Evolutionary conservation across 805 yeast species (phyloP).

Genomic region (Babjeviella inositovora): DNA sequence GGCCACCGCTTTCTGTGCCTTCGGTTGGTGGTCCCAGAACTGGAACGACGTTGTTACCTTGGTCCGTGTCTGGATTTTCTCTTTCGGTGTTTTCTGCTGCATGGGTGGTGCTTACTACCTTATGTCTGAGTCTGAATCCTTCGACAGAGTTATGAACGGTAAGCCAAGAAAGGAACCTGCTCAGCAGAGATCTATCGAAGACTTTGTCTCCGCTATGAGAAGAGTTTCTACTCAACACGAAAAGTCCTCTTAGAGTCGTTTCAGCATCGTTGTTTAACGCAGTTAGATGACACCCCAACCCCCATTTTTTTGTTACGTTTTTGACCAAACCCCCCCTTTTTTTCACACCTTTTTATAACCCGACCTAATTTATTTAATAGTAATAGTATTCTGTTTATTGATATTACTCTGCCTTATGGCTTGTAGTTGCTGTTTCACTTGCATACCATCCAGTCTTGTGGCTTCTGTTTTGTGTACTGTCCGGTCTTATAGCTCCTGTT

Average conservation of each 20-base stretch:
- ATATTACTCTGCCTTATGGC: conserved; percentile 2
- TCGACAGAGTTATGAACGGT: conserved; percentile 79
- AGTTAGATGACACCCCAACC: background rate
- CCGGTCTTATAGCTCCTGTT: too few species aligned
- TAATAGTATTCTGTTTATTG: conserved; percentile 2
- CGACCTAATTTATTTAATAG: conserved; percentile 1
- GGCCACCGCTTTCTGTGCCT: conserved; percentile 82
- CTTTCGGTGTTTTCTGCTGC: conserved; percentile 93
- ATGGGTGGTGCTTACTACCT: conserved; percentile 93
- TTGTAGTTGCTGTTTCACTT: conserved; percentile 2
- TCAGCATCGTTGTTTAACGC: conserved; percentile 1
- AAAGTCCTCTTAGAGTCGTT: conserved; percentile 38
- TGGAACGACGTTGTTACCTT: conserved; percentile 94
- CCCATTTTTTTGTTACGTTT: conserved; percentile 2
- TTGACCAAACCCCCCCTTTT: conserved; percentile 2
- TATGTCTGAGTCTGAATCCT: conserved; percentile 69
- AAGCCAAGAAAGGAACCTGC: conserved; percentile 42
- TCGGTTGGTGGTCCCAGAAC: conserved; percentile 98
- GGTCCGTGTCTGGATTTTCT: conserved; percentile 89
- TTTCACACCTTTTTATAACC: conserved; percentile 1
- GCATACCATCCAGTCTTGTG: background rate
- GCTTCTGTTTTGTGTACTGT: too few species aligned
- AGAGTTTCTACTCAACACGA: conserved; percentile 85
- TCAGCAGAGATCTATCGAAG: conserved; percentile 60
- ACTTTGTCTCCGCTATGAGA: conserved; percentile 75